Evolutionary conservation across 106 monocot genomes (phyloP).

Genomic region (Allium sativum): DNA sequence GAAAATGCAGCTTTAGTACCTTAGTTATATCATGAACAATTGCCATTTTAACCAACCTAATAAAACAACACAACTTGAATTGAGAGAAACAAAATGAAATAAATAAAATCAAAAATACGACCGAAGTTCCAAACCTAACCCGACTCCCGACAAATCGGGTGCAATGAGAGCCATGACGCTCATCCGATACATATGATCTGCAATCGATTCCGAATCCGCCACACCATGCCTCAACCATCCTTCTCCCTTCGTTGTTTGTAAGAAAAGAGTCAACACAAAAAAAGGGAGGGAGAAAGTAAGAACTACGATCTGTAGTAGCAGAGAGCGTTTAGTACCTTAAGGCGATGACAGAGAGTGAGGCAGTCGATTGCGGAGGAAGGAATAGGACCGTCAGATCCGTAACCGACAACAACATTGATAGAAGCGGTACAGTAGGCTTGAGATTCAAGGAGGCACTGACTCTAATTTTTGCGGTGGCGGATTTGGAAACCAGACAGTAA

Average conservation of each 20-base stretch:
- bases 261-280: not conserved
- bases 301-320: conserved; percentile 5
- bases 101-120: not conserved
- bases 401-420: no score
- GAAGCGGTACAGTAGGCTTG: no score
- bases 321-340: conserved; percentile 65
- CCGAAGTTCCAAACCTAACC: conserved; percentile 23
- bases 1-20: not conserved
- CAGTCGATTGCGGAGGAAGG: conserved; percentile 12
- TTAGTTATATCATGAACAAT: conserved; percentile 9
- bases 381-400: not conserved
- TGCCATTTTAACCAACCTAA: conserved; percentile 7
- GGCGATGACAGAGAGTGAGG: conserved; percentile 29
- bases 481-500: no score
- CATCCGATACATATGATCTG: conserved; percentile 99
- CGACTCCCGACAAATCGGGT: conserved; percentile 41
- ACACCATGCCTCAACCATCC: conserved; percentile 82
- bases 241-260: conserved; percentile 79
- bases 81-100: not conserved
- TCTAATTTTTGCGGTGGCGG: no score
- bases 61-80: not conserved
- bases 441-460: no score
- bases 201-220: conserved; percentile 77
- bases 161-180: conserved; percentile 77
- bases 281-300: conserved; percentile 7